A percentile compares a stretch with the other conserved stretches of the same genome.
Evolutionary conservation across 2,329 filamentous ascomycete genomes (phyloP).

Genomic region (Plenodomus lindquistii): DNA sequence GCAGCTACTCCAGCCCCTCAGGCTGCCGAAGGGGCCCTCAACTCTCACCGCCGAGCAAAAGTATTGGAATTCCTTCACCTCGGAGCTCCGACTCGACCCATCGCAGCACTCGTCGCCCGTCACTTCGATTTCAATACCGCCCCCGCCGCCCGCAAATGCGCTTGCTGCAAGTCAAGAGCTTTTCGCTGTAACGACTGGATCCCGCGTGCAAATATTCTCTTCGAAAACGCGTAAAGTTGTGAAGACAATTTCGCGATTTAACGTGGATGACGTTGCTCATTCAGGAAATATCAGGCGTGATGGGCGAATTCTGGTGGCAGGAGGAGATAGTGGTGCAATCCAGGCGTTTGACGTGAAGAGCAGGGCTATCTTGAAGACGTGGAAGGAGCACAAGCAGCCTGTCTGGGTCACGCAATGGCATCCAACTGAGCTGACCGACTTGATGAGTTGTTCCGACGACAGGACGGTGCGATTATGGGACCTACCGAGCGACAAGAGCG

Average conservation of each 20-base stretch:
- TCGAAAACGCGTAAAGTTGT: conserved; percentile 87
- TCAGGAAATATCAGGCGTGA: conserved; percentile 87
- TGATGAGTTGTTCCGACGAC: conserved; percentile 92
- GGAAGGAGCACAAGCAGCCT: conserved; percentile 91
- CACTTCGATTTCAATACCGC: conserved; percentile 78
- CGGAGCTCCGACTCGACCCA: conserved; percentile 78
- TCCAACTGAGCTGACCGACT: conserved; percentile 79
- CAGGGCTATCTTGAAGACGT: conserved; percentile 90
- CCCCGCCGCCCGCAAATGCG: conserved; percentile 51
- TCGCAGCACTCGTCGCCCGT: conserved; percentile 89
- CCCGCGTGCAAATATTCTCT: conserved; percentile 91
- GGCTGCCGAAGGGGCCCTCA: conserved; percentile 79
- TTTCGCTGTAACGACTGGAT: conserved; percentile 94
- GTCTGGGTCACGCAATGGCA: conserved; percentile 92
- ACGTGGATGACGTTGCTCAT: conserved; percentile 77
- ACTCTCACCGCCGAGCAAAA: conserved; percentile 88
- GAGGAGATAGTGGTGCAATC: conserved; percentile 87
- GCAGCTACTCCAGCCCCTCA: conserved; percentile 76
- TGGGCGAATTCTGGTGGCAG: conserved; percentile 85
- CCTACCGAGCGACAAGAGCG: conserved; percentile 76
- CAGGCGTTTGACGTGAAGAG: conserved; percentile 94
- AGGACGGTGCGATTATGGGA: conserved; percentile 94
- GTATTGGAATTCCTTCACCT: conserved; percentile 96
- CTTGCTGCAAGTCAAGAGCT: conserved; percentile 59
- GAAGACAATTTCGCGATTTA: conserved; percentile 91